Percentiles rank a stretch among this genome's conserved stretches.
phyloP scores from a whole-genome alignment of 129 eudicot species.

The Arctium minus region DNA sequence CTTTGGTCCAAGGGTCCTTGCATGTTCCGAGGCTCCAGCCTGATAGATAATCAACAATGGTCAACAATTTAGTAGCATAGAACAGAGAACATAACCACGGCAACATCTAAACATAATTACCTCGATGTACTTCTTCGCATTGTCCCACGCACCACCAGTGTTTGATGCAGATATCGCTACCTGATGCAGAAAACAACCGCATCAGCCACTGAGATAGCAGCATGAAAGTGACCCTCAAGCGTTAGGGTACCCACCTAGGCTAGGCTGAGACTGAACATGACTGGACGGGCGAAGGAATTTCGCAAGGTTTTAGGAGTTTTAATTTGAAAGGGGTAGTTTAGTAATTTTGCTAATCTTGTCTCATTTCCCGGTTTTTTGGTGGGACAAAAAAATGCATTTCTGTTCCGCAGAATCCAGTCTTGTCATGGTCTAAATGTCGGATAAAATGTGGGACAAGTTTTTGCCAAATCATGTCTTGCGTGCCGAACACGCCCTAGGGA shows the following conservation, averaged over 20 bases:
- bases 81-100: not conserved
- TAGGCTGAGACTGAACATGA: too few species aligned
- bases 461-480: too few species aligned
- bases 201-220: not conserved
- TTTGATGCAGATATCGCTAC: conserved; percentile 92
- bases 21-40: conserved; percentile 96
- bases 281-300: too few species aligned
- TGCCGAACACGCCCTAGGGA: too few species aligned
- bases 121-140: conserved; percentile 93
- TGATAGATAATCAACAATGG: not conserved
- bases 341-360: too few species aligned
- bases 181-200: conserved; percentile 28
- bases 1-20: conserved; percentile 79
- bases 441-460: too few species aligned
- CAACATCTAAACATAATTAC: conserved; percentile 24
- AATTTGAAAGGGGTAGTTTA: too few species aligned
- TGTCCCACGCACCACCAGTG: conserved; percentile 98
- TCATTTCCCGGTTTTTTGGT: too few species aligned
- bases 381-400: too few species aligned
- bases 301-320: not conserved
- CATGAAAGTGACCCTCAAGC: not conserved
- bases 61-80: not conserved
- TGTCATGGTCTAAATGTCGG: too few species aligned
- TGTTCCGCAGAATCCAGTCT: too few species aligned
- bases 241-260: not conserved